A percentile compares a stretch with the other conserved stretches of the same genome.
Conservation (phyloP, 345 rosid genomes). For the Gossypium bickii region DNA sequence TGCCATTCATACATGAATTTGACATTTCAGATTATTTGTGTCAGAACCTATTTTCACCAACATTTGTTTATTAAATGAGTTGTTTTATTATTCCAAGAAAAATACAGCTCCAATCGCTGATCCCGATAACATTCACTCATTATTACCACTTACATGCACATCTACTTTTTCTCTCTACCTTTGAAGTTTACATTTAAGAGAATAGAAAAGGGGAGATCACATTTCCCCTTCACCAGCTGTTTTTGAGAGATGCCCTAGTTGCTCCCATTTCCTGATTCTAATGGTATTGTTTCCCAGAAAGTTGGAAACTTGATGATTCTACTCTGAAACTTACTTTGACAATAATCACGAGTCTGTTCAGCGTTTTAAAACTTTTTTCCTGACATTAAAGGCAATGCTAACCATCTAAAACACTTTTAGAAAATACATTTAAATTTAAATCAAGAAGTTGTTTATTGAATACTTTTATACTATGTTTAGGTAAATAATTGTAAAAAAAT, state of each 20-base stretch:
- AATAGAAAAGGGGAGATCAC: slow-evolving; percentile 6
- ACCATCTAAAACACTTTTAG: too few species aligned
- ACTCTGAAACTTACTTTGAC: too few species aligned
- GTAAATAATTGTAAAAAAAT: too few species aligned
- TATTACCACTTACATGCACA: slow-evolving; percentile 5
- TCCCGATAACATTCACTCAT: slow-evolving; percentile 35
- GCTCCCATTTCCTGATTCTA: neutral
- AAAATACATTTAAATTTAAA: too few species aligned
- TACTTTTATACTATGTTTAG: too few species aligned
- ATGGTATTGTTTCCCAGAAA: neutral
- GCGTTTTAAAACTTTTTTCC: too few species aligned
- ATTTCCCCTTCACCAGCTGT: slow-evolving; percentile 17
- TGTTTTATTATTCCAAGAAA: too few species aligned
- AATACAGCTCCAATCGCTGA: slow-evolving; percentile 28
- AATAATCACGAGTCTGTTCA: too few species aligned
- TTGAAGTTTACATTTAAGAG: too few species aligned
- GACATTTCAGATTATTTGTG: slow-evolving; percentile 77
- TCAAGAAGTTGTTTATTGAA: too few species aligned
- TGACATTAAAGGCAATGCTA: too few species aligned
- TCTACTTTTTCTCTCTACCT: neutral
- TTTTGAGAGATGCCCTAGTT: neutral
- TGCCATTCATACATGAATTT: slow-evolving; percentile 36
- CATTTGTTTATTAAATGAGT: too few species aligned
- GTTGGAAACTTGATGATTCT: neutral
- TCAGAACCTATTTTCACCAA: slow-evolving; percentile 26